Evolutionary conservation across 2,329 filamentous ascomycete species (phyloP).

Genomic region (Trichoderma breve): DNA sequence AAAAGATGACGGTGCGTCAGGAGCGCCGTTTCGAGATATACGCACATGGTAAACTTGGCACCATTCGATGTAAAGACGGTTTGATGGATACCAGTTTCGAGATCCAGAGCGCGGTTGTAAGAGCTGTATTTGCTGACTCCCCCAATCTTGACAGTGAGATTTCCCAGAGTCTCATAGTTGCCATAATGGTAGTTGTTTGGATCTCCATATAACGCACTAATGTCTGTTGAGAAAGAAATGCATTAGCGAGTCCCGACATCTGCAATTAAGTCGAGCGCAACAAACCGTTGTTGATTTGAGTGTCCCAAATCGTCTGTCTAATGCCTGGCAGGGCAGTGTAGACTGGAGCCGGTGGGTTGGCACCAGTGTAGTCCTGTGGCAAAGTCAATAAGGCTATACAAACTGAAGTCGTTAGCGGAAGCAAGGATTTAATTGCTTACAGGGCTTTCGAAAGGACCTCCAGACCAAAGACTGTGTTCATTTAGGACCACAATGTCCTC

Average conservation of each 20-base stretch:
- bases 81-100: conserved; percentile 21
- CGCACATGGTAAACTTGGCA: conserved; percentile 24
- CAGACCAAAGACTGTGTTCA: conserved; percentile 25
- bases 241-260: not conserved
- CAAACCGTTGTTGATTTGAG: conserved; percentile 16
- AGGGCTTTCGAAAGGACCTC: conserved; percentile 23
- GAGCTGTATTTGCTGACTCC: conserved; percentile 10
- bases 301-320: conserved; percentile 22
- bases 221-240: conserved; percentile 9
- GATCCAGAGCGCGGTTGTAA: conserved; percentile 20
- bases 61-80: conserved; percentile 13
- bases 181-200: conserved; percentile 20
- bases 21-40: not conserved
- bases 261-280: not conserved
- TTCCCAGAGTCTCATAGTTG: conserved; percentile 23
- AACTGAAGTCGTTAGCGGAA: not conserved
- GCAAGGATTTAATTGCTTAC: not conserved
- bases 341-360: conserved; percentile 19
- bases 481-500: conserved; percentile 21
- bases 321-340: conserved; percentile 21
- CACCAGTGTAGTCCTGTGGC: conserved; percentile 23
- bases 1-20: not conserved
- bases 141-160: conserved; percentile 23
- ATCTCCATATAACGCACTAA: conserved; percentile 21
- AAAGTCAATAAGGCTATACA: not conserved